A percentile compares a stretch with the other conserved stretches of the same genome.
Evolutionary conservation across 768 basidiomycete species (phyloP).

Genomic region (Mycena galopus): DNA sequence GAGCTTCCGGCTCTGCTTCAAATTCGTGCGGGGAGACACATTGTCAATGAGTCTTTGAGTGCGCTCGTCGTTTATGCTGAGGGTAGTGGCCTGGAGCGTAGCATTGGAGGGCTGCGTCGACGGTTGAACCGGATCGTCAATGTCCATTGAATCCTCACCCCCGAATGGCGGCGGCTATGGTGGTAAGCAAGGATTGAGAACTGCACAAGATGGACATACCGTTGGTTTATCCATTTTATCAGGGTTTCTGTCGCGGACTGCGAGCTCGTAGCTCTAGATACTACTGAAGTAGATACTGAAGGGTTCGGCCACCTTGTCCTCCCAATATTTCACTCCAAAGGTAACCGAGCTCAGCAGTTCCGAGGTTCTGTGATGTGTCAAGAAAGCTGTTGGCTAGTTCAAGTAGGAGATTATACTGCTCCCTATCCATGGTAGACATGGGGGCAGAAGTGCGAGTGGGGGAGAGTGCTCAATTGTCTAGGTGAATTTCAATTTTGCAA

Average conservation of each 20-base stretch:
- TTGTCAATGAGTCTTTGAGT: background rate
- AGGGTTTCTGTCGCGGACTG: background rate
- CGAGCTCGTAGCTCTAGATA: constrained; percentile 8
- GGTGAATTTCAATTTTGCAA: background rate
- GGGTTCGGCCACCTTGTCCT: background rate
- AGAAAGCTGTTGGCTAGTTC: background rate
- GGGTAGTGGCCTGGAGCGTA: background rate
- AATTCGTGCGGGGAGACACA: constrained; percentile 1
- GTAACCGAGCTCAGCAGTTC: background rate
- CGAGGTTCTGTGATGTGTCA: background rate
- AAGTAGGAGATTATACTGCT: constrained; percentile 12
- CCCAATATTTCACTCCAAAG: constrained; percentile 3
- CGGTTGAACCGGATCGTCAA: background rate
- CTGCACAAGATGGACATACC: background rate
- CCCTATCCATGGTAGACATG: background rate
- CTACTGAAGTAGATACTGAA: background rate
- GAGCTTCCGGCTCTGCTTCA: background rate
- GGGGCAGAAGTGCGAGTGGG: background rate
- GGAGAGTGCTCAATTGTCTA: too few species aligned
- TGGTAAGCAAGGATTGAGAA: background rate
- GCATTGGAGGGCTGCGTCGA: background rate
- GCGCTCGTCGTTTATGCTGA: background rate
- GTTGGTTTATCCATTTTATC: background rate
- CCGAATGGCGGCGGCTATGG: constrained; percentile 6
- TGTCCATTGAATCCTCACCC: background rate